Conservation (phyloP, 2,329 filamentous ascomycete genomes). For the Aspergillus piperis region DNA sequence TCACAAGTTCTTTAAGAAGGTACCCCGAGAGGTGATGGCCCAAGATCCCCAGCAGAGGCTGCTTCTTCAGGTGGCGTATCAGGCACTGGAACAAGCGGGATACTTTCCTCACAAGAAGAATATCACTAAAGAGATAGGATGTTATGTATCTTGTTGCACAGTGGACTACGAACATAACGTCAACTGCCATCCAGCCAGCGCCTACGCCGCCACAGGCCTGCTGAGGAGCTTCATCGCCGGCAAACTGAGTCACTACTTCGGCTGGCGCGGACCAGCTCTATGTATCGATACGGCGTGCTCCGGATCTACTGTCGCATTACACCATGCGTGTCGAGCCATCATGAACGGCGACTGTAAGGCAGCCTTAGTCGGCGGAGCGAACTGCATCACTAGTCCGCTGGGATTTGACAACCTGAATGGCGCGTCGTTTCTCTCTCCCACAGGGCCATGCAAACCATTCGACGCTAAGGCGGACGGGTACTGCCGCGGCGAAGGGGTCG, state of each 20-base stretch:
- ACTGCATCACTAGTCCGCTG: slow-evolving; percentile 33
- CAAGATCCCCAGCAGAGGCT: slow-evolving; percentile 39
- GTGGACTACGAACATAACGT: slow-evolving; percentile 49
- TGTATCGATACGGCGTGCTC: slow-evolving; percentile 48
- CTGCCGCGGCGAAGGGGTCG: slow-evolving; percentile 53
- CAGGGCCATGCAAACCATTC: slow-evolving; percentile 52
- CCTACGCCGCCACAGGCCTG: slow-evolving; percentile 38
- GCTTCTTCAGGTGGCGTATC: slow-evolving; percentile 34
- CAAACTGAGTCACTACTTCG: slow-evolving; percentile 45
- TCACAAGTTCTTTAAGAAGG: slow-evolving; percentile 35
- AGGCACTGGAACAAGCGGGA: slow-evolving; percentile 35
- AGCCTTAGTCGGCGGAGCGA: slow-evolving; percentile 39
- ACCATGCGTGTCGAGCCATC: slow-evolving; percentile 28
- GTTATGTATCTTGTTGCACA: slow-evolving; percentile 40
- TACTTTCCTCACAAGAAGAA: slow-evolving; percentile 24
- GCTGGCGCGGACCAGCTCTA: slow-evolving; percentile 46
- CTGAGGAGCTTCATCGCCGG: slow-evolving; percentile 31
- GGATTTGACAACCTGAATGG: slow-evolving; percentile 29
- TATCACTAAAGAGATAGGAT: slow-evolving; percentile 37
- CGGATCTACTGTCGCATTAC: slow-evolving; percentile 39
- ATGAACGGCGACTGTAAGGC: slow-evolving; percentile 24
- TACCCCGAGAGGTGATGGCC: slow-evolving; percentile 28
- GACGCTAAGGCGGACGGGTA: slow-evolving; percentile 54
- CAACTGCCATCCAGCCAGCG: slow-evolving; percentile 36
- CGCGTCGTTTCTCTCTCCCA: slow-evolving; percentile 46